Percentiles rank a stretch among this genome's conserved stretches.
Conservation (phyloP, 2,329 filamentous ascomycete genomes). For the Stachybotrys elegans region DNA sequence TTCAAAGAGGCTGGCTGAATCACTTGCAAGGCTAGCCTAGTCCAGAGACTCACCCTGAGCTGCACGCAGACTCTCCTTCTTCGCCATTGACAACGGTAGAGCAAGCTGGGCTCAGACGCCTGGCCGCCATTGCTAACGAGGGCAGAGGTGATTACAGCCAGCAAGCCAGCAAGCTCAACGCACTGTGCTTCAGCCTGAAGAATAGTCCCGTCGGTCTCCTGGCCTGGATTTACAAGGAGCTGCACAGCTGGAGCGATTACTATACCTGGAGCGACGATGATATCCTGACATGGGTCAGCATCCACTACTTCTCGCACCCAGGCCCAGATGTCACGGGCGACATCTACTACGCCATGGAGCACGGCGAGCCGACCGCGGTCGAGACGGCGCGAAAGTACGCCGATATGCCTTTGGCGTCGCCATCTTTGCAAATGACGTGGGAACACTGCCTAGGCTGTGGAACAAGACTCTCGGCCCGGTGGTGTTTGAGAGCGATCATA, state of each 20-base stretch:
- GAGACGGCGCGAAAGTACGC: conserved; percentile 20
- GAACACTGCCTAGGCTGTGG: conserved; percentile 50
- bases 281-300: conserved; percentile 66
- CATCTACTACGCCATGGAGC: conserved; percentile 67
- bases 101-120: conserved; percentile 42
- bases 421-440: conserved; percentile 55
- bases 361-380: conserved; percentile 23
- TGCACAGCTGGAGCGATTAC: conserved; percentile 69
- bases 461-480: conserved; percentile 54
- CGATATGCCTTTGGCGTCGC: conserved; percentile 40
- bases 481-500: conserved; percentile 48
- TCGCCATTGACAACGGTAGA: conserved; percentile 9
- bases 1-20: too few species aligned
- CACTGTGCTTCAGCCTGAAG: conserved; percentile 62
- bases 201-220: conserved; percentile 68
- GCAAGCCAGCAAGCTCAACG: conserved; percentile 65
- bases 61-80: not conserved
- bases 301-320: conserved; percentile 67
- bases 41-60: not conserved
- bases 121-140: conserved; percentile 51
- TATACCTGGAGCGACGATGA: conserved; percentile 75
- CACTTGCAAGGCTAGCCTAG: not conserved
- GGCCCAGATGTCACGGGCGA: conserved; percentile 62
- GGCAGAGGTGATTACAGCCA: conserved; percentile 32
- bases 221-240: conserved; percentile 77